A percentile compares a stretch with the other conserved stretches of the same genome.
Conservation (phyloP, 2,329 filamentous ascomycete genomes). For the Epichloe gansuensis region DNA sequence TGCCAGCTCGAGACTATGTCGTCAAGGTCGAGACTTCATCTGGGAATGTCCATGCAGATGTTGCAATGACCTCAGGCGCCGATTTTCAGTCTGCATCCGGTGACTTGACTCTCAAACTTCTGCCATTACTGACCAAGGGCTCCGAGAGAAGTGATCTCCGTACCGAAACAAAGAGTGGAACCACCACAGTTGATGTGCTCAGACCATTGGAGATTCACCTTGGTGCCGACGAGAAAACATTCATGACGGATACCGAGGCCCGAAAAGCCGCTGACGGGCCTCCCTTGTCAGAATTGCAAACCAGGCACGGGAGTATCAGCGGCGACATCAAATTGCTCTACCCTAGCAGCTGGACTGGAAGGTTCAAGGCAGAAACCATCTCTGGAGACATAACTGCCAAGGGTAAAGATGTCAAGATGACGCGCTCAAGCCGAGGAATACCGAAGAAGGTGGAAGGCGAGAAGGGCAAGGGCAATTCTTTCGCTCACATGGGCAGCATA, state of each 20-base stretch:
- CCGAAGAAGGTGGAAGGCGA: slow-evolving; percentile 21
- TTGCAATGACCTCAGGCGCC: slow-evolving; percentile 26
- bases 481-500: slow-evolving; percentile 18
- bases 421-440: slow-evolving; percentile 19
- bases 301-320: slow-evolving; percentile 31
- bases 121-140: slow-evolving; percentile 27
- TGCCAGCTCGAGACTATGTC: slow-evolving; percentile 35
- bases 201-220: slow-evolving; percentile 23
- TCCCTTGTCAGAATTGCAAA: slow-evolving; percentile 23
- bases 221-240: slow-evolving; percentile 1
- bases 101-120: slow-evolving; percentile 24
- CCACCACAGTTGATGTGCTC: slow-evolving; percentile 23
- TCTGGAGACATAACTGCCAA: slow-evolving; percentile 26
- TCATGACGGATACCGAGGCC: not conserved
- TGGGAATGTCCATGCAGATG: slow-evolving; percentile 26
- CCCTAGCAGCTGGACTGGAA: slow-evolving; percentile 37
- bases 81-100: slow-evolving; percentile 29
- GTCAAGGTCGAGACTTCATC: slow-evolving; percentile 31
- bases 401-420: slow-evolving; percentile 31
- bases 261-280: slow-evolving; percentile 10
- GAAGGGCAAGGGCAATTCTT: slow-evolving; percentile 29
- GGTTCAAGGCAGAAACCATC: slow-evolving; percentile 25
- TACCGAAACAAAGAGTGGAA: slow-evolving; percentile 33
- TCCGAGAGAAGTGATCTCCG: slow-evolving; percentile 15
- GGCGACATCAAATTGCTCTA: slow-evolving; percentile 31